Base-by-base conservation (phyloP, 306 rosid species). In the Prunus campanulata region DNA sequence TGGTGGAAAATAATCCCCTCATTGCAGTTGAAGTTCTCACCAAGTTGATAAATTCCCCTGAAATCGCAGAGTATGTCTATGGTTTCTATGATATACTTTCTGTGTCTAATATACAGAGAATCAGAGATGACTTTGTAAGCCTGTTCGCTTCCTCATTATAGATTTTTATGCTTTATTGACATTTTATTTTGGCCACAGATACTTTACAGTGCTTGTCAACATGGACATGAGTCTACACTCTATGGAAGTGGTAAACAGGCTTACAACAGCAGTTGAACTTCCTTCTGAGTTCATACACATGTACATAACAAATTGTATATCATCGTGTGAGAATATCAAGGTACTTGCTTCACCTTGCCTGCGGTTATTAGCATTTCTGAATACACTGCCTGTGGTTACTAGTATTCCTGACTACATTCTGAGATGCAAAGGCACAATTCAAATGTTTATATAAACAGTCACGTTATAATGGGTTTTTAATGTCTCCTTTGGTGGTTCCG, bases 201-300 rank as follows among this genome's bases (percentile, higher is more conserved):
- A 92, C 91, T 96, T 91, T 85, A 92, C 96, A 76, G 99, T 91
- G 80, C 97, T 96, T 61, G 99, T 92, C 83, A 96, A 81, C 80
- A 96, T 96, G 99, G 97, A 96, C 85, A 92, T 92, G 99, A 96
- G 99, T 88, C 94, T 96, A 49, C 98, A 96, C 84, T 96, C 98
- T 0, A 96, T 96, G 99, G 99, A 96, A 91, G 99, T 96, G 74
- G 99, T 96, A 79, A 96, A 92, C 86, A 85, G 99, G 84, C 99
- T 96, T 63, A 96, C 99, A 76, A 96, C 99, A 75, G 91, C 98
- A 20, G 98, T 92, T 77, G 96, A 91, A 62, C 97, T 96, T 70
- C 99, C 99, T 15, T 80, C 99, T 3, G 98, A 89, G 78, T 96
- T 96, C 87, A 92, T 96, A 81, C 96, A 89, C 86, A 79, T 92